phyloP scores from a whole-genome alignment of 2,329 filamentous ascomycete species.

The Ophiostoma sp. region DNA sequence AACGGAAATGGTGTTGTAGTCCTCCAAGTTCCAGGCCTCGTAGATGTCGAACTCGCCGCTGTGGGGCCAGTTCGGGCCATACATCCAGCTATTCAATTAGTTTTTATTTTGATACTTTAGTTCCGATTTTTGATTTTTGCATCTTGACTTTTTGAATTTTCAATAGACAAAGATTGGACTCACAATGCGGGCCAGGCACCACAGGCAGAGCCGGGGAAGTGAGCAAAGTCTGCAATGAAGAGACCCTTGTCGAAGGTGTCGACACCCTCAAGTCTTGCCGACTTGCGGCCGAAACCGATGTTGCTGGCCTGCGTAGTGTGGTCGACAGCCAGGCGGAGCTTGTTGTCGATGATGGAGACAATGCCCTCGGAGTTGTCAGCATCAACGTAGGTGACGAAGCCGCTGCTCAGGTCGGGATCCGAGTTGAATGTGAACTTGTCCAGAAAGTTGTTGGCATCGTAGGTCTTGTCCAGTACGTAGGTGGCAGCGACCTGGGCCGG shows the following conservation, averaged over 20 bases:
- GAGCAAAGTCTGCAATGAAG: constrained; percentile 62
- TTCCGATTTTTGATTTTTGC: neutral
- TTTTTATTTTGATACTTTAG: neutral
- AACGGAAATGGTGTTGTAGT: constrained; percentile 52
- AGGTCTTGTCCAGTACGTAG: constrained; percentile 39
- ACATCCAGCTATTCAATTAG: constrained; percentile 40
- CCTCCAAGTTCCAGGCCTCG: constrained; percentile 56
- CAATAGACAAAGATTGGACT: constrained; percentile 25
- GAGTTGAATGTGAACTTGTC: constrained; percentile 43
- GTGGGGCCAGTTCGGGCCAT: constrained; percentile 51
- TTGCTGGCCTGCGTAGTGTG: neutral
- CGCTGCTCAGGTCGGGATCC: constrained; percentile 54
- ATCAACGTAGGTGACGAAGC: constrained; percentile 54
- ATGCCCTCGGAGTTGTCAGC: constrained; percentile 34
- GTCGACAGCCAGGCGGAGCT: constrained; percentile 26
- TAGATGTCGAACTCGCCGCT: constrained; percentile 64
- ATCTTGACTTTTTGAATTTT: neutral
- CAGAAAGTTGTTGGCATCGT: constrained; percentile 43
- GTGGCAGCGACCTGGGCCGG: constrained; percentile 28
- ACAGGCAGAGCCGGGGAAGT: constrained; percentile 61
- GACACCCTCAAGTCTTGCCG: constrained; percentile 61
- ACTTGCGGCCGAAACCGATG: constrained; percentile 40
- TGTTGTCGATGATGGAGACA: constrained; percentile 39
- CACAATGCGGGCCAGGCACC: constrained; percentile 68
- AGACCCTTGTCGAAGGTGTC: constrained; percentile 59